Evolutionary conservation across 768 basidiomycete genomes (phyloP), one percentile per base, ranked within the genome.

Genomic region (Mrakia gelida): DNA sequence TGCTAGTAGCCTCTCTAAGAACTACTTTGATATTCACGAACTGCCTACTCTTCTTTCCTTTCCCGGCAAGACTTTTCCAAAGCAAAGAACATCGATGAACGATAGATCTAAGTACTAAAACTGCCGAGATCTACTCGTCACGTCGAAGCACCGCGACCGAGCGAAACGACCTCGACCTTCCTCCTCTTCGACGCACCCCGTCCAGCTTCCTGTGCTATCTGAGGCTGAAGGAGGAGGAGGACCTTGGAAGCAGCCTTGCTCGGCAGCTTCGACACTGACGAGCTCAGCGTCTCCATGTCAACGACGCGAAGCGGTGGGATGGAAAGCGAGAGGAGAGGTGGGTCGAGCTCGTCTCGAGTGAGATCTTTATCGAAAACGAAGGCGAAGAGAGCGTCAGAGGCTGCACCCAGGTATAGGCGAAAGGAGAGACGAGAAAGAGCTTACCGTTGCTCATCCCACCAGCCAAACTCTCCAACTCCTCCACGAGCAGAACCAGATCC

Each of bases 151-250:
- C 38, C 38, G 6, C 38, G 21, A 6, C 23, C 21, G 65, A 34
- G 32, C 34, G 21, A 21, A 67, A 67, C 71, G n/a, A 72, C 52
- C 52, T 72, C 71, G n/a, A 49, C 45, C 32, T 30, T 72, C 21
- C 43, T 21, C 45, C 49, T n/a, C 49, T 52, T 56, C 28, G 18
- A 52, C 49, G 16, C 49, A 21, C 13, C 49, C 49, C 13, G 11
- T 26, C 30, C 49, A 18, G 11, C 6, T 18, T n/a, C 71, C n/a
- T 45, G 45, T 8, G 49, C 21, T 6, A 0, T 1, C 28, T 52
- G 49, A 52, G 32, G 52, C 49, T 72, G 43, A 18, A 72, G 49
- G 8, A 72, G 45, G 5, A 52, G 45, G 10, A 28, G 71, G 2
- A 72, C 52, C 28, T 49, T 72, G 49, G 41, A 43, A 8, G 28